Percentiles rank a stretch among this genome's conserved stretches.
Conservation (phyloP, 2,329 filamentous ascomycete genomes). For the Juglanconis sp. region DNA sequence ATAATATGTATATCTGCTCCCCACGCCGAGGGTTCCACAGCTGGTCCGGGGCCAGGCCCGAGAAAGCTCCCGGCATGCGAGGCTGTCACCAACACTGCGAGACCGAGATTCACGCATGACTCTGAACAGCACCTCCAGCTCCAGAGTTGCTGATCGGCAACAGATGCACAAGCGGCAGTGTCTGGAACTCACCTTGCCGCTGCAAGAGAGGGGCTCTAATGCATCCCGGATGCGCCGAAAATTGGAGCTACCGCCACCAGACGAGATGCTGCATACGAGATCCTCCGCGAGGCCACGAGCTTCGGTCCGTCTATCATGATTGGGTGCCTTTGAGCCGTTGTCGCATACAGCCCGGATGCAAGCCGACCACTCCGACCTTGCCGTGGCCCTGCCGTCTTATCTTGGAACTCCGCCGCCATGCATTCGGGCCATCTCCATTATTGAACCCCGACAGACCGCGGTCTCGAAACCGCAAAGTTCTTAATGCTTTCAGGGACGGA, state of each 20-base stretch:
- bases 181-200: neutral
- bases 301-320: neutral
- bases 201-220: neutral
- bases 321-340: neutral
- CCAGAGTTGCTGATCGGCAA: neutral
- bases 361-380: neutral
- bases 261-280: neutral
- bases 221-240: neutral
- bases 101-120: neutral
- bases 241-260: neutral
- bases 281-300: conserved; percentile 1
- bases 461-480: neutral
- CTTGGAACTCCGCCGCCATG: neutral
- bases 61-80: neutral
- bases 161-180: neutral
- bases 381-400: conserved; percentile 3
- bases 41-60: neutral
- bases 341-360: neutral
- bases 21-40: neutral
- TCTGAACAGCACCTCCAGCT: neutral
- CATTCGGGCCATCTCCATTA: neutral
- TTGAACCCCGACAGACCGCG: neutral
- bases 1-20: neutral
- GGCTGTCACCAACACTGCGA: neutral
- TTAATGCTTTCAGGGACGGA: neutral